Evolutionary conservation across 2,329 filamentous ascomycete species (phyloP).

Genomic region (Pseudonectria foliicola): DNA sequence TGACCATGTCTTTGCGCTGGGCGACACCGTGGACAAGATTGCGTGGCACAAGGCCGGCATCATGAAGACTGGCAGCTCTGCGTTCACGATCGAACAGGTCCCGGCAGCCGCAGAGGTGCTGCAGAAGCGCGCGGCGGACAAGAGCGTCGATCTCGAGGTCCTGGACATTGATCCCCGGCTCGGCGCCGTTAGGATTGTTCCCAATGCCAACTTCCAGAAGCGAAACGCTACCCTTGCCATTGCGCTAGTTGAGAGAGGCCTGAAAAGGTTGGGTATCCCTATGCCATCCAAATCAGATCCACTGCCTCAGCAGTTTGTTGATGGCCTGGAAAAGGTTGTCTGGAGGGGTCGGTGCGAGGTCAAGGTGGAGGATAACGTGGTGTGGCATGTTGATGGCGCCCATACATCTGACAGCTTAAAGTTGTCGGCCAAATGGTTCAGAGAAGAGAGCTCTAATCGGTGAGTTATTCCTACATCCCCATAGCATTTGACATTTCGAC

Average conservation of each 20-base stretch:
- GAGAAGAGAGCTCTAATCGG: slow-evolving; percentile 36
- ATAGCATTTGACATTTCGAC: background rate
- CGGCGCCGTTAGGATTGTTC: slow-evolving; percentile 38
- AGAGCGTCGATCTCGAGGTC: slow-evolving; percentile 38
- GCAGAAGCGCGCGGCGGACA: slow-evolving; percentile 44
- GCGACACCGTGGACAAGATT: slow-evolving; percentile 56
- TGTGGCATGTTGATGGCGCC: slow-evolving; percentile 88
- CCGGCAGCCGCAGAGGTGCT: slow-evolving; percentile 40
- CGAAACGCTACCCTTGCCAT: slow-evolving; percentile 49
- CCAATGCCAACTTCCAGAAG: slow-evolving; percentile 51
- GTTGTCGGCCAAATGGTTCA: slow-evolving; percentile 77
- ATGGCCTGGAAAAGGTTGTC: slow-evolving; percentile 66
- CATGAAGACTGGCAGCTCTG: slow-evolving; percentile 52
- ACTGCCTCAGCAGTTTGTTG: slow-evolving; percentile 58
- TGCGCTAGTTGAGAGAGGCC: slow-evolving; percentile 42
- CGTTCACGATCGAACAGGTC: slow-evolving; percentile 51
- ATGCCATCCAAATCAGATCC: slow-evolving; percentile 18
- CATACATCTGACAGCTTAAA: slow-evolving; percentile 88
- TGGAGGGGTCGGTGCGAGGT: slow-evolving; percentile 74
- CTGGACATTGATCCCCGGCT: slow-evolving; percentile 42
- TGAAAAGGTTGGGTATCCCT: slow-evolving; percentile 37
- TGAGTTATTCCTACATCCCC: slow-evolving; percentile 9
- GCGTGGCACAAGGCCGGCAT: slow-evolving; percentile 71
- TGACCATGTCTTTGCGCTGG: slow-evolving; percentile 59
- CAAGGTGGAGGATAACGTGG: slow-evolving; percentile 47